Conservation (phyloP, 2,329 filamentous ascomycete genomes). For the Cytospora chrysosperma region DNA sequence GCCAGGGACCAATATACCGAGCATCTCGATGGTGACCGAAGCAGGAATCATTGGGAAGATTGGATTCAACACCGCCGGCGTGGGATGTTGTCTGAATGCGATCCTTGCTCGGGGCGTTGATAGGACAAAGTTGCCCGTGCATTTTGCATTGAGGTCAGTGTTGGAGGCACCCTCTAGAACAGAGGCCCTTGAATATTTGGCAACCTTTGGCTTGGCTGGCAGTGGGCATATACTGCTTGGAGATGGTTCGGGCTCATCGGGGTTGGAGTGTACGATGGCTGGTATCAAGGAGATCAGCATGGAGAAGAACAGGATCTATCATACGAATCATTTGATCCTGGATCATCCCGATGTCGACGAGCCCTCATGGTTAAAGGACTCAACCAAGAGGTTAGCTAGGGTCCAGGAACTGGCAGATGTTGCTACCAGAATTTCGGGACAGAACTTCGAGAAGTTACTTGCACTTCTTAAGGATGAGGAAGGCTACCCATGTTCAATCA, state of each 20-base stretch:
- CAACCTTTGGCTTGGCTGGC: conserved; percentile 7
- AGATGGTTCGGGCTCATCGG: neutral
- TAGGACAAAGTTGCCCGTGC: conserved; percentile 53
- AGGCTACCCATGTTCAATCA: conserved; percentile 18
- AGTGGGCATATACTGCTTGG: conserved; percentile 24
- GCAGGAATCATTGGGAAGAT: conserved; percentile 65
- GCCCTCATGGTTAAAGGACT: conserved; percentile 17
- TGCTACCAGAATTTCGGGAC: neutral
- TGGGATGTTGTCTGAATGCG: conserved; percentile 62
- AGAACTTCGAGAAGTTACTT: neutral
- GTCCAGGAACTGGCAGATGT: neutral
- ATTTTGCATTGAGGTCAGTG: conserved; percentile 56
- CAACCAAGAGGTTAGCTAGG: neutral
- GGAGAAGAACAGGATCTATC: conserved; percentile 1
- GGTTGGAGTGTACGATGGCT: conserved; percentile 22
- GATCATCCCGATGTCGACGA: conserved; percentile 16
- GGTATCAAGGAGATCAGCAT: conserved; percentile 2
- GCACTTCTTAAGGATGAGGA: conserved; percentile 21
- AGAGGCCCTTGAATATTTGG: neutral
- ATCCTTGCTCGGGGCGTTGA: conserved; percentile 58
- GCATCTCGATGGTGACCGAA: conserved; percentile 42
- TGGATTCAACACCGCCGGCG: conserved; percentile 58
- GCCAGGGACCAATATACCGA: conserved; percentile 25
- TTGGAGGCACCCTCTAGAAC: conserved; percentile 47
- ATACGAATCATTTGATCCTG: conserved; percentile 21